Evolutionary conservation across 2,329 filamentous ascomycete species (phyloP).

Genomic region (Diaporthe helianthi): DNA sequence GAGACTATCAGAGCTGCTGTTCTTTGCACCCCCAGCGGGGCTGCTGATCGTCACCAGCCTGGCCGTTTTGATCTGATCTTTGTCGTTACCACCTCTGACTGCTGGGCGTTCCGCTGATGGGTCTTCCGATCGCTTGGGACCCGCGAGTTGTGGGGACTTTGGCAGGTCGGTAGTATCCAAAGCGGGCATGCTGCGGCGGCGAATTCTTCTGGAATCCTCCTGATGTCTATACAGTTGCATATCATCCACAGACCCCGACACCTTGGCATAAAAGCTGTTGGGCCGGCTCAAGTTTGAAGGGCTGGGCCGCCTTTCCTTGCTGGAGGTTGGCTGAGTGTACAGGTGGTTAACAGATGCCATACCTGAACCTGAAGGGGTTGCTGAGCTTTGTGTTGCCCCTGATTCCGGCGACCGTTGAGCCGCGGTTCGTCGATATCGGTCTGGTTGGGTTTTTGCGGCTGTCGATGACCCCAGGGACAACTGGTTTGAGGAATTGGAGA

Average conservation of each 20-base stretch:
- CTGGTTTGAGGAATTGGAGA: slow-evolving; percentile 49
- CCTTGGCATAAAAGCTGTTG: slow-evolving; percentile 58
- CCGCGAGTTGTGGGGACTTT: slow-evolving; percentile 47
- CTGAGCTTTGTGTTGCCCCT: slow-evolving; percentile 45
- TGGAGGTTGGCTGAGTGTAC: slow-evolving; percentile 52
- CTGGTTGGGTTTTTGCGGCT: slow-evolving; percentile 73
- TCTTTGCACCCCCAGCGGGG: slow-evolving; percentile 47
- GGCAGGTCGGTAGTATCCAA: slow-evolving; percentile 56
- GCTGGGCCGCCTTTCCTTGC: slow-evolving; percentile 43
- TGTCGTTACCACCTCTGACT: slow-evolving; percentile 44
- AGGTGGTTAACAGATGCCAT: slow-evolving; percentile 63
- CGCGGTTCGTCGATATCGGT: slow-evolving; percentile 78
- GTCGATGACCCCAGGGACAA: slow-evolving; percentile 64
- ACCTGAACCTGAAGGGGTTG: slow-evolving; percentile 57
- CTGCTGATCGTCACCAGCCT: slow-evolving; percentile 45
- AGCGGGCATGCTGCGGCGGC: slow-evolving; percentile 83
- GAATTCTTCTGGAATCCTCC: slow-evolving; percentile 77
- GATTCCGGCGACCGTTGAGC: slow-evolving; percentile 62
- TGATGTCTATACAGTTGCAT: slow-evolving; percentile 66
- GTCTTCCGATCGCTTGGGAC: slow-evolving; percentile 47
- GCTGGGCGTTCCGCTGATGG: slow-evolving; percentile 42
- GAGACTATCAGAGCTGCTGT: slow-evolving; percentile 70
- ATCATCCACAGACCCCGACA: slow-evolving; percentile 68
- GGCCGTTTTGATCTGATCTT: slow-evolving; percentile 47
- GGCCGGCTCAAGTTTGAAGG: slow-evolving; percentile 53